These are phyloP conservation scores for Auricularia sp. DNA, from an alignment of 768 basidiomycete species.

Conservation along the genomic window DNA sequence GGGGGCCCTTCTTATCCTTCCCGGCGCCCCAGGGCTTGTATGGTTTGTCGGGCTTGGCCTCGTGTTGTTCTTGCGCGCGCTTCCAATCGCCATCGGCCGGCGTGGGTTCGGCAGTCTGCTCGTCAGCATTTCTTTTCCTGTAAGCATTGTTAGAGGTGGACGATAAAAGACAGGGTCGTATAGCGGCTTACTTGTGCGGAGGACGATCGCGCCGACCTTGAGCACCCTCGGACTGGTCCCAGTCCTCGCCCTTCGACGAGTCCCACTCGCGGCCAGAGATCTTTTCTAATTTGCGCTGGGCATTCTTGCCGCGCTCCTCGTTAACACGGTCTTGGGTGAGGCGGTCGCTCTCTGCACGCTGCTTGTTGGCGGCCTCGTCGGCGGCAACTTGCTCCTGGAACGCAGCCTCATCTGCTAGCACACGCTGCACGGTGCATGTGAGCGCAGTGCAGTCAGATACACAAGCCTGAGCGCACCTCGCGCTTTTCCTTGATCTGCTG, in stretches of 20 bases:
- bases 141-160: background rate
- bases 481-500: constrained; percentile 66
- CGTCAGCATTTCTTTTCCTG: background rate
- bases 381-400: constrained; percentile 30
- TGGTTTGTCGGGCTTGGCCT: background rate
- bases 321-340: constrained; percentile 63
- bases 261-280: constrained; percentile 76
- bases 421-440: constrained; percentile 38
- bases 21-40: background rate
- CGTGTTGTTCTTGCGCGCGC: background rate
- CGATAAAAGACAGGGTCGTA: background rate
- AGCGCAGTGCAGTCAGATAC: background rate
- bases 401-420: constrained; percentile 71
- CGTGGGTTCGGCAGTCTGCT: background rate
- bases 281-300: constrained; percentile 74
- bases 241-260: constrained; percentile 42
- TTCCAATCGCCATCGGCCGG: background rate
- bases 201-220: background rate
- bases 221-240: constrained; percentile 2
- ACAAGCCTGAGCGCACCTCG: constrained; percentile 29
- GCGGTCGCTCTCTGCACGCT: constrained; percentile 48
- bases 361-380: constrained; percentile 11
- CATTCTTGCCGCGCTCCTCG: constrained; percentile 65
- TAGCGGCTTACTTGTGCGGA: background rate
- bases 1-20: background rate